A percentile compares a stretch with the other conserved stretches of the same genome.
phyloP scores from a whole-genome alignment of 768 basidiomycete species.

The Lepiota venenata region DNA sequence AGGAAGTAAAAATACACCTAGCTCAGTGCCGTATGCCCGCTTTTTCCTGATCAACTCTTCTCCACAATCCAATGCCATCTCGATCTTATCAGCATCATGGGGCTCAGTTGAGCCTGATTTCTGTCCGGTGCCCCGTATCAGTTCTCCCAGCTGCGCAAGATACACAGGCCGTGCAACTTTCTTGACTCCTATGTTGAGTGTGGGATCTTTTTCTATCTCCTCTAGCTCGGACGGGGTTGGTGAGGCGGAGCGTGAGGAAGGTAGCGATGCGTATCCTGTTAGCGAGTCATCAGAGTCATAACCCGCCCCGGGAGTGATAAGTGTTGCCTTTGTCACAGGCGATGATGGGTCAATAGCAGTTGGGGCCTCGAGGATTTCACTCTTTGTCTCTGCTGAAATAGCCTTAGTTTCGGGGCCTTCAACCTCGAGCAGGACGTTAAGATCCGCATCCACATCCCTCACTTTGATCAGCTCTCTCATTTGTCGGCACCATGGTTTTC shows the following conservation, averaged over 20 bases:
- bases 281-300: constrained; percentile 87
- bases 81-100: constrained; percentile 70
- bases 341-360: constrained; percentile 6
- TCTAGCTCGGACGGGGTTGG: constrained; percentile 80
- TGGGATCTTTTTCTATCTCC: constrained; percentile 85
- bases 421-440: constrained; percentile 8
- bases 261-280: constrained; percentile 69
- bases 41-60: constrained; percentile 87
- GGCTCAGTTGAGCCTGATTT: constrained; percentile 49
- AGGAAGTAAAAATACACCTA: constrained; percentile 51
- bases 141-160: constrained; percentile 74
- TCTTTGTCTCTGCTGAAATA: background rate
- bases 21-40: constrained; percentile 79
- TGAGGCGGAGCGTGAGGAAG: constrained; percentile 67
- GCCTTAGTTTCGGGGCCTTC: background rate
- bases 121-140: constrained; percentile 64
- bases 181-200: constrained; percentile 64
- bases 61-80: constrained; percentile 76
- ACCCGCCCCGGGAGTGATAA: constrained; percentile 23
- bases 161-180: constrained; percentile 86
- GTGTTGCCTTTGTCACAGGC: constrained; percentile 15
- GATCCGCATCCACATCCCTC: constrained; percentile 49
- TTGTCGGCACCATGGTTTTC: constrained; percentile 59
- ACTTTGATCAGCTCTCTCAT: constrained; percentile 50
- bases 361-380: constrained; percentile 10